Percentiles rank a stretch among this genome's conserved stretches.
phyloP scores from a whole-genome alignment of 768 basidiomycete genomes.

The Xanthoconium stramineum region DNA sequence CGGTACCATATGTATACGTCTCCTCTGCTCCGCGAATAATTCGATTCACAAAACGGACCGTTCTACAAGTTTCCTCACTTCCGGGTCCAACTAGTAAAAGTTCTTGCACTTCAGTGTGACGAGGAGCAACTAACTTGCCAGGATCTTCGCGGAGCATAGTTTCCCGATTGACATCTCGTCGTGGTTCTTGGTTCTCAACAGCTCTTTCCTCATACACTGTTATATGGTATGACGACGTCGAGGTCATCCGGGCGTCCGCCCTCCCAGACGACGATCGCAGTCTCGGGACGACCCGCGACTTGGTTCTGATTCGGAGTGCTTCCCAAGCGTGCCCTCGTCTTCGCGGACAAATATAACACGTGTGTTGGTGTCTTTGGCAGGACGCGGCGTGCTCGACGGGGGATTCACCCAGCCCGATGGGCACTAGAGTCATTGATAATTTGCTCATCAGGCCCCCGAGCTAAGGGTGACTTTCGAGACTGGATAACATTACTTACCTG shows the following conservation, averaged over 20 bases:
- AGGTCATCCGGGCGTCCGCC: conserved; percentile 22
- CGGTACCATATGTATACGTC: conserved; percentile 15
- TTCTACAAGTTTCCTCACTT: conserved; percentile 24
- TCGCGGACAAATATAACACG: too few species aligned
- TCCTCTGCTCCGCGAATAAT: conserved; percentile 11
- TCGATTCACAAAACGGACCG: conserved; percentile 10
- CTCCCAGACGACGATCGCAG: conserved; percentile 10
- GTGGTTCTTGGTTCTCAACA: conserved; percentile 16
- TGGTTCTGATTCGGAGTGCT: background rate
- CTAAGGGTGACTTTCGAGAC: too few species aligned
- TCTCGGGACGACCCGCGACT: background rate
- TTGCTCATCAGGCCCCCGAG: too few species aligned
- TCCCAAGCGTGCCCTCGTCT: too few species aligned
- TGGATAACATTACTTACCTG: background rate
- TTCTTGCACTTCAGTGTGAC: background rate
- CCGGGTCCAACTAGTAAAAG: conserved; percentile 10
- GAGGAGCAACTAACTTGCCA: background rate
- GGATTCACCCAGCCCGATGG: too few species aligned
- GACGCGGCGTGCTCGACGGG: too few species aligned
- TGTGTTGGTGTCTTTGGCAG: too few species aligned
- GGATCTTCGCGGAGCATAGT: conserved; percentile 17
- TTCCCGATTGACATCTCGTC: conserved; percentile 13
- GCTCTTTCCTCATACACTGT: conserved; percentile 11
- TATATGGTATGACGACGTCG: conserved; percentile 1
- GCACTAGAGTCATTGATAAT: too few species aligned